Evolutionary conservation across 306 rosid species (phyloP).

Genomic region (Cicer judaicum): DNA sequence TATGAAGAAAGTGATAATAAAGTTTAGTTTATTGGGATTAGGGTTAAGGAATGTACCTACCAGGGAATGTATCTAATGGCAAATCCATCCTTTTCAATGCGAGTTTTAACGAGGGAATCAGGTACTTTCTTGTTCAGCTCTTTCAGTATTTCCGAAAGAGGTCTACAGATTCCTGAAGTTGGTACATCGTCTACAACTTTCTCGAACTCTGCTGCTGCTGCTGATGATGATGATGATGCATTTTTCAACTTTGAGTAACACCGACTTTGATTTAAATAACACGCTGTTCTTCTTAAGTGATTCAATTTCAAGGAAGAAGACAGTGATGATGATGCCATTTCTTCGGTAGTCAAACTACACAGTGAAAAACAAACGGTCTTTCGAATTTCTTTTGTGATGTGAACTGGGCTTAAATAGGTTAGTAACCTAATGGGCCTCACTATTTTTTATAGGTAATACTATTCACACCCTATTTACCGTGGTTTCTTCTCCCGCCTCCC

Average conservation of each 20-base stretch:
- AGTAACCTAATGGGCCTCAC: not conserved
- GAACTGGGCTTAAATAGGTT: not conserved
- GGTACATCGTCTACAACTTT: constrained; percentile 33
- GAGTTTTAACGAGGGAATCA: constrained; percentile 66
- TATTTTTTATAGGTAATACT: not conserved
- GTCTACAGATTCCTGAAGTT: constrained; percentile 69
- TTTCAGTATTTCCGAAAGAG: constrained; percentile 73
- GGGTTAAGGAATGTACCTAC: constrained; percentile 42
- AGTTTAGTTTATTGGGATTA: not conserved
- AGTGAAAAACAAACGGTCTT: not conserved
- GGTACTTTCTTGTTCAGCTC: constrained; percentile 86
- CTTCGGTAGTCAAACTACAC: not conserved
- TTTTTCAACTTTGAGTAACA: constrained; percentile 25
- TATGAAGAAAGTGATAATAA: not conserved
- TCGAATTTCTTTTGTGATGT: not conserved
- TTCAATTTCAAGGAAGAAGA: constrained; percentile 15
- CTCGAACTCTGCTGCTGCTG: constrained; percentile 4
- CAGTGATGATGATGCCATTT: constrained; percentile 1
- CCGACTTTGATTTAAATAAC: not conserved
- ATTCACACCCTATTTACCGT: too few species aligned
- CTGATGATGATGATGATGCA: not conserved
- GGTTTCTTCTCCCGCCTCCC: too few species aligned
- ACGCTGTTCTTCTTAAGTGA: not conserved
- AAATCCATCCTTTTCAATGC: constrained; percentile 59
- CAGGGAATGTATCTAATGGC: constrained; percentile 75